phyloP scores from a whole-genome alignment of 1,284 basidiomycete genomes.

The Mycosarcoma mackinlayi region DNA sequence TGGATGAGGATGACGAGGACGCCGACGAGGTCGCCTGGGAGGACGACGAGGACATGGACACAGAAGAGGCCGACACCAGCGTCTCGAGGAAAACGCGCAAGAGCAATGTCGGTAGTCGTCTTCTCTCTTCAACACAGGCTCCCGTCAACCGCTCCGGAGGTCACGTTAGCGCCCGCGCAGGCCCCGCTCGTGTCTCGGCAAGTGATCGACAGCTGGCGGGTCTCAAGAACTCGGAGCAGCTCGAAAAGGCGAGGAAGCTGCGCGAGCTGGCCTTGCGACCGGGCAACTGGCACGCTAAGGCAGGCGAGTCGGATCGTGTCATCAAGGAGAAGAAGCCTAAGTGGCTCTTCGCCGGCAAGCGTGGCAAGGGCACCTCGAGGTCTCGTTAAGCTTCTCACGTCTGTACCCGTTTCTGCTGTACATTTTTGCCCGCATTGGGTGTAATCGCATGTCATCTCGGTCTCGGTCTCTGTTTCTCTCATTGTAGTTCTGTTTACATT shows the following conservation, averaged over 20 bases:
- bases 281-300: conserved; percentile 61
- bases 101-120: conserved; percentile 73
- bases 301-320: conserved; percentile 64
- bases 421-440: too few relatives aligned
- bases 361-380: conserved; percentile 64
- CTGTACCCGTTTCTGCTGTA: not conserved
- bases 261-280: conserved; percentile 58
- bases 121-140: conserved; percentile 51
- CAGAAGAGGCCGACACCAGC: conserved; percentile 55
- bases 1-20: conserved; percentile 69
- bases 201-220: conserved; percentile 60
- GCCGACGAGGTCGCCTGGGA: conserved; percentile 69
- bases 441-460: conserved; percentile 15
- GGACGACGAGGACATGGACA: conserved; percentile 73
- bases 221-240: conserved; percentile 58
- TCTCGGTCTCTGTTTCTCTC: conserved; percentile 4
- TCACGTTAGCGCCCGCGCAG: conserved; percentile 57
- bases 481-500: not conserved
- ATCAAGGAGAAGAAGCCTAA: conserved; percentile 66
- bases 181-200: conserved; percentile 61
- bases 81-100: conserved; percentile 70
- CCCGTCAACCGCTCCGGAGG: conserved; percentile 60
- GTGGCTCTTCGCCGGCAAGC: conserved; percentile 66
- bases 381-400: conserved; percentile 30
- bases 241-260: conserved; percentile 60